Conservation (phyloP, 129 eudicot genomes). For the Artemisia annua region DNA sequence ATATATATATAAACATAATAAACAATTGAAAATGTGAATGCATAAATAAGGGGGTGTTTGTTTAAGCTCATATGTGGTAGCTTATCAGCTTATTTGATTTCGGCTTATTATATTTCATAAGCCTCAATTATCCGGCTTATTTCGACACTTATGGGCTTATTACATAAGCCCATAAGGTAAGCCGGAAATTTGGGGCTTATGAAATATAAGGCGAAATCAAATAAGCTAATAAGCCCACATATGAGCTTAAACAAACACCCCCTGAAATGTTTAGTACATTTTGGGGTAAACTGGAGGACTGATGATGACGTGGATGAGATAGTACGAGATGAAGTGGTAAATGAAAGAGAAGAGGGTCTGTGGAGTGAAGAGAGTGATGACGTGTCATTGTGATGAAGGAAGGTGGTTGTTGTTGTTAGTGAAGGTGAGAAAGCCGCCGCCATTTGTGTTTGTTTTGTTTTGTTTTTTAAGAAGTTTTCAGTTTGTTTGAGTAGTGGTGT, state of each 20-base stretch:
- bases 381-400: slow-evolving; percentile 17
- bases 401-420: neutral
- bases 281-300: slow-evolving; percentile 14
- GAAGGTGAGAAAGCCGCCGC: slow-evolving; percentile 14
- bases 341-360: neutral
- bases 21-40: neutral
- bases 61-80: too few relatives aligned
- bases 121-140: too few relatives aligned
- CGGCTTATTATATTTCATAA: too few relatives aligned
- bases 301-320: slow-evolving; percentile 7
- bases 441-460: slow-evolving; percentile 9
- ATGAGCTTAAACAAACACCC: too few relatives aligned
- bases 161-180: too few relatives aligned
- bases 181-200: too few relatives aligned
- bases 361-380: slow-evolving; percentile 17
- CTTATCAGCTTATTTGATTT: too few relatives aligned
- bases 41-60: too few relatives aligned
- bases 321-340: slow-evolving; percentile 9
- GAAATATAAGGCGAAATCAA: too few relatives aligned
- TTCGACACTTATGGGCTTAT: too few relatives aligned
- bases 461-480: too few relatives aligned
- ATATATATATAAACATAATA: neutral
- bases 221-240: too few relatives aligned
- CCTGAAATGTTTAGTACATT: slow-evolving; percentile 2
- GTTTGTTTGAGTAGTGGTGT: neutral